Base-by-base conservation (phyloP, 805 yeast species). In the Myxozyma melibiosi region DNA sequence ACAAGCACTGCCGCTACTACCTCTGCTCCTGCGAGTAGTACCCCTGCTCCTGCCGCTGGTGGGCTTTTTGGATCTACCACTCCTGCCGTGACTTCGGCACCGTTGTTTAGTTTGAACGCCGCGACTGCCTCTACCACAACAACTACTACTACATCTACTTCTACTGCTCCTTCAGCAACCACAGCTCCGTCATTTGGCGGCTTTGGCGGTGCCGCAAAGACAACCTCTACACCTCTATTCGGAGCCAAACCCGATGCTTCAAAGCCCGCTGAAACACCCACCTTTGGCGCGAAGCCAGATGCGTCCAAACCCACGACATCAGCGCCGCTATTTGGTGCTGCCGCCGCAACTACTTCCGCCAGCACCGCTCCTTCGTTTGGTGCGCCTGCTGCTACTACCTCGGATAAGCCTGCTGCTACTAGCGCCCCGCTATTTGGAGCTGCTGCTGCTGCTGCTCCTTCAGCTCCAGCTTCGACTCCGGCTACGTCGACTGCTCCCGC, bases 391-490 rank as follows among this genome's bases (percentile, higher is more conserved):
- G 7, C 42, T n/a, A 39, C 46, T 6, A 34, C 50, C 14, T 25
- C 55, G 2, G 20, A 35, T 33, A 35, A 31, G 24, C 44, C 52
- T 1, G 45, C 53, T 33, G 43, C 58, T 24, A 38, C 59, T 24
- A 39, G 58, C 22, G 58, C 40, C 2, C 20, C 60, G 22, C 20
- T 47, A 18, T 24, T 62, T 38, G 59, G 53, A 22, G 38, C 56
- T 16, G 38, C 55, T 22, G 14, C 57, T 2, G 38, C 53, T 28
- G 38, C 56, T n/a, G 25, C 51, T 18, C 37, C 39, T 25, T 25
- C 61, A 13, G 43, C 58, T 30, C 22, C 57, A 14, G 28, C 39
- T 3, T 18, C 62, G 22, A 35, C 64, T 16, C 49, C 62, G 22
- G 34, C 55, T 3, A 43, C 44, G n/a, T 37, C 56, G 1, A 45